Evolutionary conservation across 2,329 filamentous ascomycete genomes (phyloP).

Genomic region (Cucurbitaria berberidis): DNA sequence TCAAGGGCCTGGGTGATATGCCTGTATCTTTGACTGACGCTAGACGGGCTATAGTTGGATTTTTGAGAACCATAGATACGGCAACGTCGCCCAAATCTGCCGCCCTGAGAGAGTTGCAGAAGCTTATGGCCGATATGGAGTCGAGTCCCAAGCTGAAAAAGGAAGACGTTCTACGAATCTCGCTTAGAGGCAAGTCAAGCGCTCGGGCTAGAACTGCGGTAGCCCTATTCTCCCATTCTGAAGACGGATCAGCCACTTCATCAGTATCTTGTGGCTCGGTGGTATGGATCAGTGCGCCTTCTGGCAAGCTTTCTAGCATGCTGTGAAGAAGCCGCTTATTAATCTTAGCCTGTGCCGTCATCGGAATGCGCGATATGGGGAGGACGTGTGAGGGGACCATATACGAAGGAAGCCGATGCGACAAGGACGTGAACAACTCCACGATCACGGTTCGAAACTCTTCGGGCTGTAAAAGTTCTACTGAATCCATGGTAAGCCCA

Average conservation of each 20-base stretch:
- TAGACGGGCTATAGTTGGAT: conserved; percentile 70
- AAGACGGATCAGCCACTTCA: conserved; percentile 55
- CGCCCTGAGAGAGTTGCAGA: conserved; percentile 65
- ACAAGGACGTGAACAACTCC: conserved; percentile 62
- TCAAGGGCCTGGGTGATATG: not conserved
- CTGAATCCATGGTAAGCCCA: conserved; percentile 25
- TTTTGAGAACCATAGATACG: conserved; percentile 72
- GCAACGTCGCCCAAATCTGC: conserved; percentile 59
- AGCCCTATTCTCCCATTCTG: conserved; percentile 62
- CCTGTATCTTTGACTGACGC: conserved; percentile 33
- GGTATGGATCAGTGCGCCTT: conserved; percentile 54
- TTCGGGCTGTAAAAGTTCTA: conserved; percentile 50
- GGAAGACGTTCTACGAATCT: conserved; percentile 69
- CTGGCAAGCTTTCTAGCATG: conserved; percentile 56
- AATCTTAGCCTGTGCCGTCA: conserved; percentile 76
- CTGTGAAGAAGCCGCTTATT: conserved; percentile 63
- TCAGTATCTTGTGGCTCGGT: conserved; percentile 41
- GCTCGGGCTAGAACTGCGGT: conserved; percentile 61
- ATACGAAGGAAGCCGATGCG: conserved; percentile 68
- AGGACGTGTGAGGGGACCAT: conserved; percentile 81
- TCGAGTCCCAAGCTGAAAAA: conserved; percentile 82
- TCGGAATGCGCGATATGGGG: conserved; percentile 71
- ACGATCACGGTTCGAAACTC: conserved; percentile 29
- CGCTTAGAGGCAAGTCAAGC: conserved; percentile 53
- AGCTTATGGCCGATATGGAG: conserved; percentile 78